Conservation (phyloP, 1,139 yeast species). For the Diutina catenulata region DNA sequence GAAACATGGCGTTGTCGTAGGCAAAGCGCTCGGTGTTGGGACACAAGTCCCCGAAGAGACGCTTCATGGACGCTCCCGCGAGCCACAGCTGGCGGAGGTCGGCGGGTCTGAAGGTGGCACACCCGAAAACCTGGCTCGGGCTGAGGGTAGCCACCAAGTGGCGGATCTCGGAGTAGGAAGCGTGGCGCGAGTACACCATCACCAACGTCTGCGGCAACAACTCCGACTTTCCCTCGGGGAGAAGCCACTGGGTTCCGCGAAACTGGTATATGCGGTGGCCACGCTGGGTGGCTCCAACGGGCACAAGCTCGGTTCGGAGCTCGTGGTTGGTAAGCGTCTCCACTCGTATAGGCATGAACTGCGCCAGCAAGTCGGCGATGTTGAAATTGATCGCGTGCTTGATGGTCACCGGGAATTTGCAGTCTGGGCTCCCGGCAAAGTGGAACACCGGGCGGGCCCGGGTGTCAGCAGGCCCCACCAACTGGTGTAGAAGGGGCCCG, state of each 20-base stretch:
- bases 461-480: not conserved
- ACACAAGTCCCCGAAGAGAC: constrained; percentile 35
- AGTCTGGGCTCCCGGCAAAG: not conserved
- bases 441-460: not conserved
- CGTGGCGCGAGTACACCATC: constrained; percentile 41
- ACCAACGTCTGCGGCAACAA: constrained; percentile 29
- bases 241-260: constrained; percentile 18
- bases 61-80: constrained; percentile 29
- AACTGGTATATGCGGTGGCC: constrained; percentile 17
- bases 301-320: constrained; percentile 8
- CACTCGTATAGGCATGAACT: constrained; percentile 17
- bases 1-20: constrained; percentile 20
- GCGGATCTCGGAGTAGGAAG: constrained; percentile 37
- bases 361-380: constrained; percentile 21
- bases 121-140: constrained; percentile 37
- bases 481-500: constrained; percentile 5
- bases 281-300: constrained; percentile 12
- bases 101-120: constrained; percentile 18
- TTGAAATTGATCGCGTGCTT: constrained; percentile 33
- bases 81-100: constrained; percentile 18
- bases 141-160: constrained; percentile 24
- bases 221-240: constrained; percentile 16
- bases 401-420: constrained; percentile 14
- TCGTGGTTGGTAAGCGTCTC: constrained; percentile 11
- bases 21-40: constrained; percentile 11